These are phyloP conservation scores for Cutaneotrichosporon arboriforme DNA, from an alignment of 1,284 basidiomycete genomes.

Conservation along the genomic window DNA sequence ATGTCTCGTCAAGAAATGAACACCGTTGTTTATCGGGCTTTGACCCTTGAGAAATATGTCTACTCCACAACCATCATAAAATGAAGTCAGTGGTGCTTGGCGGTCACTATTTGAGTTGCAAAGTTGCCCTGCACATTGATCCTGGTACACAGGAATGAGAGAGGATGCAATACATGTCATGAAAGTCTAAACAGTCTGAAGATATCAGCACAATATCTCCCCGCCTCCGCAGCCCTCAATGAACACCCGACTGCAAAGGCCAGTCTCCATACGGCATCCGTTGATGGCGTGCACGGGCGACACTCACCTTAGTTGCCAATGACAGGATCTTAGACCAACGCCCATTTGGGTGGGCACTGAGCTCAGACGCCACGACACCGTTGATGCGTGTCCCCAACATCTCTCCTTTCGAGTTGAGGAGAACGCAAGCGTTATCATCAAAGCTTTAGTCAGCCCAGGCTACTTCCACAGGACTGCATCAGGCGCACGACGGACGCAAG, in stretches of 20 bases:
- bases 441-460: conserved; percentile 57
- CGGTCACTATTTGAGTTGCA: too few relatives aligned
- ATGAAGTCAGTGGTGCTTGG: too few relatives aligned
- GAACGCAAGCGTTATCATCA: conserved; percentile 95
- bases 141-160: background rate
- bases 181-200: conserved; percentile 10
- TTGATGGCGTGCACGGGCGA: too few relatives aligned
- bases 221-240: too few relatives aligned
- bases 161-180: conserved; percentile 14
- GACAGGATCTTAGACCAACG: conserved; percentile 87
- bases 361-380: conserved; percentile 84
- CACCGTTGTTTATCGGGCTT: too few relatives aligned
- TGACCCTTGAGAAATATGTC: too few relatives aligned
- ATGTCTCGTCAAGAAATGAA: too few relatives aligned
- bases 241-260: too few relatives aligned
- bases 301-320: conserved; percentile 78
- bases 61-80: too few relatives aligned
- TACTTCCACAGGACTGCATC: background rate
- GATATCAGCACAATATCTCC: background rate
- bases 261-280: too few relatives aligned
- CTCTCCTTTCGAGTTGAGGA: conserved; percentile 94
- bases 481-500: too few relatives aligned
- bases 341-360: conserved; percentile 63
- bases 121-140: too few relatives aligned
- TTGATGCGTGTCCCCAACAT: conserved; percentile 93